A percentile compares a stretch with the other conserved stretches of the same genome.
Evolutionary conservation across 805 yeast species (phyloP).

Genomic region (Cyberlindnera japonica): DNA sequence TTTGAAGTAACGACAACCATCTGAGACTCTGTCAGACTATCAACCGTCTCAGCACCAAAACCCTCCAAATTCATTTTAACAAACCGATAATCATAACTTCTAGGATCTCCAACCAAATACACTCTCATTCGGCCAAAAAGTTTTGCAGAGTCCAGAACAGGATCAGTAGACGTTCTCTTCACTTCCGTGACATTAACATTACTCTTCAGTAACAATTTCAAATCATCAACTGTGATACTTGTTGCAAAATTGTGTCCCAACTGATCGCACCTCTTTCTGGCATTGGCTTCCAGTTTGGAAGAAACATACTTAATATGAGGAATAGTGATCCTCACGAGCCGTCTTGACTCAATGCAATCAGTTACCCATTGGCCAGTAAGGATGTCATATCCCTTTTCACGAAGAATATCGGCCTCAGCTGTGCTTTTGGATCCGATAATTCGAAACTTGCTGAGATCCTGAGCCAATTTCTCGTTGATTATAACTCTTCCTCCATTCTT

Average conservation of each 20-base stretch:
- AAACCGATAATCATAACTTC: conserved; percentile 7
- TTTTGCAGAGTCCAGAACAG: conserved; percentile 19
- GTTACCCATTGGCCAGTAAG: conserved; percentile 68
- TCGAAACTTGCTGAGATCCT: conserved; percentile 22
- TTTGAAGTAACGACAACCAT: background rate
- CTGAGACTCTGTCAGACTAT: background rate
- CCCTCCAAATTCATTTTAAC: conserved; percentile 30
- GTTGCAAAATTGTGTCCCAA: conserved; percentile 60
- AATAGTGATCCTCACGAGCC: conserved; percentile 56
- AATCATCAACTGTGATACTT: conserved; percentile 14
- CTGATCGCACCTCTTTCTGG: conserved; percentile 43
- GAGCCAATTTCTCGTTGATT: conserved; percentile 27
- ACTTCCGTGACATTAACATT: conserved; percentile 6
- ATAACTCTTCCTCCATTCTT: conserved; percentile 50
- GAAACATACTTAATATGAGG: conserved; percentile 47
- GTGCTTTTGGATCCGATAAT: conserved; percentile 39
- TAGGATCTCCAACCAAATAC: conserved; percentile 25
- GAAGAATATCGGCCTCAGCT: conserved; percentile 35
- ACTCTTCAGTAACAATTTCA: conserved; percentile 16
- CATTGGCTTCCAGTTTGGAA: conserved; percentile 24
- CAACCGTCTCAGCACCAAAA: conserved; percentile 43
- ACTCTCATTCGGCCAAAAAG: conserved; percentile 36
- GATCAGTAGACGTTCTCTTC: conserved; percentile 1
- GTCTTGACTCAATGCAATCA: conserved; percentile 49
- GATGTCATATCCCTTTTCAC: conserved; percentile 53